phyloP scores from a whole-genome alignment of 73 alveolate species.

The Paramecium caudatum region DNA sequence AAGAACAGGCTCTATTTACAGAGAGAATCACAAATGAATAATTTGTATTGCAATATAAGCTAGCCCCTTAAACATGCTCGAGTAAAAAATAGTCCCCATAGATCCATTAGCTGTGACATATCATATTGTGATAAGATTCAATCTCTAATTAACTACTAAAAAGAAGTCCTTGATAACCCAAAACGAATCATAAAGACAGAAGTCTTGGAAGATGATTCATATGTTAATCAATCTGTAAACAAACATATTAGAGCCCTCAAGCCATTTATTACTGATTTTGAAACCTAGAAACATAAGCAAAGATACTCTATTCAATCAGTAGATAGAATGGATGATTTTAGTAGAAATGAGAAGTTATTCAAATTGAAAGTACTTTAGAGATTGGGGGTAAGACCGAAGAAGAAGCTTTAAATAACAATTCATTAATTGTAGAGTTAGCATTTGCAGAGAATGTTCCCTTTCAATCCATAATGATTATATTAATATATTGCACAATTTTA shows the following conservation, averaged over 20 bases:
- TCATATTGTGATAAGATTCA: constrained; percentile 31
- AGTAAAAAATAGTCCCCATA: no score
- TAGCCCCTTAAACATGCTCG: not conserved
- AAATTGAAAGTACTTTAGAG: constrained; percentile 11
- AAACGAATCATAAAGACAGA: constrained; percentile 15
- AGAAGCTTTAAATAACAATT: not conserved
- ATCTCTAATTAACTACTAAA: not conserved
- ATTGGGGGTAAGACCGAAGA: constrained; percentile 17
- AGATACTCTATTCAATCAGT: not conserved
- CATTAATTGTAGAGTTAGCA: constrained; percentile 11
- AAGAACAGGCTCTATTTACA: not conserved
- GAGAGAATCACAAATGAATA: not conserved
- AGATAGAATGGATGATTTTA: not conserved
- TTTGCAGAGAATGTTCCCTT: not conserved
- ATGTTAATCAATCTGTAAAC: not conserved
- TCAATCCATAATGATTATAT: constrained; percentile 8
- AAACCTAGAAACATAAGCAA: not conserved
- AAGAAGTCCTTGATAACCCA: not conserved
- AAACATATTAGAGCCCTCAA: not conserved
- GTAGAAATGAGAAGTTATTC: not conserved
- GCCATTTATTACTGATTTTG: not conserved
- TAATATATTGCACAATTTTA: no score
- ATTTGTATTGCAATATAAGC: not conserved
- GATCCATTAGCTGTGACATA: not conserved
- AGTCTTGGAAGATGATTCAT: not conserved